Conservation (phyloP, 2,329 filamentous ascomycete genomes). For the Apiospora hydei region DNA sequence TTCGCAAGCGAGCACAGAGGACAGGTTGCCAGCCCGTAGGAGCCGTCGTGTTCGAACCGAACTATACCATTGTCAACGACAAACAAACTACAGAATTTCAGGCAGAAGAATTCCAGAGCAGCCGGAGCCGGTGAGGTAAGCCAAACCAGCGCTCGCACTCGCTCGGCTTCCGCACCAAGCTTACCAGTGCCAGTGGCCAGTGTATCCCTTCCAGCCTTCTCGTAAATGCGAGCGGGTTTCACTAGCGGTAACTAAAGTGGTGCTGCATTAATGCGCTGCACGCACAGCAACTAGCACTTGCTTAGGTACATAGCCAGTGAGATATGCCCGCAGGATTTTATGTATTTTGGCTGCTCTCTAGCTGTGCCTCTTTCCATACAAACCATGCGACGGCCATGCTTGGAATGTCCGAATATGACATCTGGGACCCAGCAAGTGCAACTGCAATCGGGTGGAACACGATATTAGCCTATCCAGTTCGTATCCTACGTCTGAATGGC, state of each 20-base stretch:
- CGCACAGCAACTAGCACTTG: background rate
- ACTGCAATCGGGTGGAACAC: conserved; percentile 9
- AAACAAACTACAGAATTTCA: background rate
- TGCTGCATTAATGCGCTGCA: background rate
- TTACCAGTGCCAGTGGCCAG: background rate
- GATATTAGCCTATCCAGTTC: conserved; percentile 6
- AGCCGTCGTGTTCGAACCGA: background rate
- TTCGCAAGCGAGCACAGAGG: conserved; percentile 8
- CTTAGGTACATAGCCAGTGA: background rate
- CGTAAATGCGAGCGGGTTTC: conserved; percentile 19
- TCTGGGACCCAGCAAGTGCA: background rate
- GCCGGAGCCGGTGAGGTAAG: background rate
- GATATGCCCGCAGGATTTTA: background rate
- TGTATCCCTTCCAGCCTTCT: background rate
- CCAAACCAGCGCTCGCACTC: background rate
- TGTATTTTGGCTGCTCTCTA: background rate
- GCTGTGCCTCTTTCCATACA: background rate
- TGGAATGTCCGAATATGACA: conserved; percentile 1
- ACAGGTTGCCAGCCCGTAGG: background rate
- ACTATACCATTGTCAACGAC: background rate
- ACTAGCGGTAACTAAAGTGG: background rate
- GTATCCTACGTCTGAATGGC: background rate
- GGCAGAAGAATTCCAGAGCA: conserved; percentile 7
- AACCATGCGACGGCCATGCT: background rate
- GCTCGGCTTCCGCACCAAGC: background rate